These are phyloP conservation scores for Delitschia confertaspora DNA, from an alignment of 495 filamentous ascomycete genomes.

Conservation along the genomic window DNA sequence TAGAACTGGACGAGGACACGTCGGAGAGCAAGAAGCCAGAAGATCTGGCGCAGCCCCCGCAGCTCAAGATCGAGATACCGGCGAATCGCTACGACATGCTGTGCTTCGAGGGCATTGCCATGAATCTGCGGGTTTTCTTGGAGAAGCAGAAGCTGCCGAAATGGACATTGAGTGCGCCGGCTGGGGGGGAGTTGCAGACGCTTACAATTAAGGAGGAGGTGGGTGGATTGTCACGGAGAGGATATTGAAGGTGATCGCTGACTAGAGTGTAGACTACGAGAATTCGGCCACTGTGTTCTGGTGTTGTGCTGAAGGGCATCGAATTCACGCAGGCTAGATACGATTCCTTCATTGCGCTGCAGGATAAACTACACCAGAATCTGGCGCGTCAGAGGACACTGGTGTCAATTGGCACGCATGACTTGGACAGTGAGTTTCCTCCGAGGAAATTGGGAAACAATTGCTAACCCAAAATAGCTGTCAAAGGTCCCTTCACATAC, in stretches of 20 bases:
- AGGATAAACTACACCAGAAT: constrained; percentile 98
- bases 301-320: constrained; percentile 78
- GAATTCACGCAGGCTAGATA: constrained; percentile 86
- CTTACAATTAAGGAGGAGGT: constrained; percentile 70
- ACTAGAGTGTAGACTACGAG: constrained; percentile 49
- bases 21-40: constrained; percentile 22
- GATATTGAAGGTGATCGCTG: constrained; percentile 1
- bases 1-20: constrained; percentile 95
- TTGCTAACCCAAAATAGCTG: constrained; percentile 31
- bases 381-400: constrained; percentile 85
- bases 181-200: constrained; percentile 63
- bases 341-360: constrained; percentile 93
- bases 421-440: constrained; percentile 59
- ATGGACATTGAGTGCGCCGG: constrained; percentile 61
- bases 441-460: not conserved
- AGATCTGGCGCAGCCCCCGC: constrained; percentile 45
- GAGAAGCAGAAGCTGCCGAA: constrained; percentile 64
- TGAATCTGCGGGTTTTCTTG: constrained; percentile 93
- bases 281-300: constrained; percentile 78
- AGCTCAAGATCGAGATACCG: constrained; percentile 97
- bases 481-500: constrained; percentile 93
- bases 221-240: constrained; percentile 14
- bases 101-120: constrained; percentile 92
- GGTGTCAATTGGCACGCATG: constrained; percentile 93
- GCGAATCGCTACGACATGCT: constrained; percentile 99